phyloP scores from a whole-genome alignment of 208 protist species.

The Trypanosomatidae sp. region DNA sequence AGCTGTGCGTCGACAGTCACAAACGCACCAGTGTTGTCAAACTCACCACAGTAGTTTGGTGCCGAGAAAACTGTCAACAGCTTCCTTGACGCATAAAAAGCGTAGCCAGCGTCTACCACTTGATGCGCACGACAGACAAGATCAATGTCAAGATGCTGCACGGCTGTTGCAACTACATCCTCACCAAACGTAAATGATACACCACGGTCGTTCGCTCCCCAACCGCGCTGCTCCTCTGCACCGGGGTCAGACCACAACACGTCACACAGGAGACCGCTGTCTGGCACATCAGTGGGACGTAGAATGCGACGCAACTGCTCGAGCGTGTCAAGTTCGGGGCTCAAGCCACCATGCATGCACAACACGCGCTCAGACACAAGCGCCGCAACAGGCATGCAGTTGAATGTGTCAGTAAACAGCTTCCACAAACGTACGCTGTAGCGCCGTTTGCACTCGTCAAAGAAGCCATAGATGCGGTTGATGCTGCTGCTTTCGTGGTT shows the following conservation, averaged over 20 bases:
- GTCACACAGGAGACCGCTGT: constrained; percentile 93
- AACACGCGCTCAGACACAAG: constrained; percentile 48
- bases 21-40: constrained; percentile 63
- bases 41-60: constrained; percentile 78
- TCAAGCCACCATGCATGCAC: constrained; percentile 81
- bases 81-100: constrained; percentile 39
- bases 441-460: constrained; percentile 89
- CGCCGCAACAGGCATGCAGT: constrained; percentile 70
- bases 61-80: constrained; percentile 75
- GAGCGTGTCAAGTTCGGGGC: constrained; percentile 38
- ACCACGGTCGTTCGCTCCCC: constrained; percentile 50
- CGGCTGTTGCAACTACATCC: constrained; percentile 73
- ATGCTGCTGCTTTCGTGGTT: constrained; percentile 84
- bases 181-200: constrained; percentile 75
- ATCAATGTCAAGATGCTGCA: constrained; percentile 94
- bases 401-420: constrained; percentile 80
- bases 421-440: constrained; percentile 86
- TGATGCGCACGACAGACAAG: constrained; percentile 96
- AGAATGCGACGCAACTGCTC: constrained; percentile 34
- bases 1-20: constrained; percentile 86
- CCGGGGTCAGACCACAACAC: constrained; percentile 99
- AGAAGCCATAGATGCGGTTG: constrained; percentile 81
- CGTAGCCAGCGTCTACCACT: constrained; percentile 85
- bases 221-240: constrained; percentile 36
- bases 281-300: constrained; percentile 28